Percentiles rank a stretch among this genome's conserved stretches.
These are phyloP conservation scores for Eimeria praecox DNA, from an alignment of 169 alveolate genomes.

Conservation along the genomic window DNA sequence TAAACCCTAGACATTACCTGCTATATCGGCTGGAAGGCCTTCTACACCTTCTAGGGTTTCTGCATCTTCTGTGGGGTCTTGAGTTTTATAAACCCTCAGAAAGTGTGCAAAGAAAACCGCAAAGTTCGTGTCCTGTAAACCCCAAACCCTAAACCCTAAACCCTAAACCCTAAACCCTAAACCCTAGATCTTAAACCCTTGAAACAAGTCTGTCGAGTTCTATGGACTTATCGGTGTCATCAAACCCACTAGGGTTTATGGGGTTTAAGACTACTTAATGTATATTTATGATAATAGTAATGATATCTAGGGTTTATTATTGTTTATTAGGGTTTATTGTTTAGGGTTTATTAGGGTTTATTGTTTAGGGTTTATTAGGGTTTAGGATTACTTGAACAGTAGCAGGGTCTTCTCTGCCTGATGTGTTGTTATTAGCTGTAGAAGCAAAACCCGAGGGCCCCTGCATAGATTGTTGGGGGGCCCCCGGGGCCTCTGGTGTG, in stretches of 20 bases:
- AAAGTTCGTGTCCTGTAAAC: constrained; percentile 68
- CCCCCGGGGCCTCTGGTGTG: constrained; percentile 63
- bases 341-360: neutral
- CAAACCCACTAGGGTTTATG: too few species aligned
- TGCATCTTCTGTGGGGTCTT: neutral
- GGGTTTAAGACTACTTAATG: too few species aligned
- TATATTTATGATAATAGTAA: too few species aligned
- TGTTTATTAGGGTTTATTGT: neutral
- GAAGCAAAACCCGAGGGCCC: constrained; percentile 71
- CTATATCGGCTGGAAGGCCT: constrained; percentile 18
- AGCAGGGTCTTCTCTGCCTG: constrained; percentile 51
- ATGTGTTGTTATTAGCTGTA: neutral
- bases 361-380: constrained; percentile 51
- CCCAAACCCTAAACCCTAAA: constrained; percentile 45
- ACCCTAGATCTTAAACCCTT: neutral
- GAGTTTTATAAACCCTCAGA: constrained; percentile 40
- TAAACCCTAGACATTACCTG: constrained; percentile 56
- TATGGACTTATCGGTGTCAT: too few species aligned
- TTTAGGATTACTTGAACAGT: constrained; percentile 20
- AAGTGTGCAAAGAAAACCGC: constrained; percentile 45
- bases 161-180: constrained; percentile 38
- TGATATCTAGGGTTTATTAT: too few species aligned
- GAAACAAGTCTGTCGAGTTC: too few species aligned
- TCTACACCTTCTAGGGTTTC: constrained; percentile 4
- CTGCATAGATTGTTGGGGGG: constrained; percentile 33